Conservation (phyloP, 1,139 yeast genomes). For the Arxiozyma telluris region DNA sequence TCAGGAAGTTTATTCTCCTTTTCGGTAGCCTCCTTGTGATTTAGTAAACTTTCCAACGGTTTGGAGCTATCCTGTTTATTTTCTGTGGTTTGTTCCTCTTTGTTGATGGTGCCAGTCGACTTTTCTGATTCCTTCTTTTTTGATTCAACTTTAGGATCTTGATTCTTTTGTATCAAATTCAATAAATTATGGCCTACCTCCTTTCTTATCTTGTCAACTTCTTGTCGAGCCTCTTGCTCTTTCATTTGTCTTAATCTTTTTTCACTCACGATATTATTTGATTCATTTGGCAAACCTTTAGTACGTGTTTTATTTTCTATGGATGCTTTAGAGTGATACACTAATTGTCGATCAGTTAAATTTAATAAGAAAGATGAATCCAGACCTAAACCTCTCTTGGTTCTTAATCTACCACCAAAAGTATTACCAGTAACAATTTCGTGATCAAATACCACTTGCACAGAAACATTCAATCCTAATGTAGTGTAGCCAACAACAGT, state of each 20-base stretch:
- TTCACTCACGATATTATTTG: neutral
- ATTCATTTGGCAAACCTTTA: slow-evolving; percentile 6
- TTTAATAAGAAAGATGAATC: slow-evolving; percentile 80
- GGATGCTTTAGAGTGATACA: slow-evolving; percentile 66
- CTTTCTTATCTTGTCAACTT: slow-evolving; percentile 6
- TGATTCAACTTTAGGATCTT: neutral
- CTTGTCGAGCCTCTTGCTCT: slow-evolving; percentile 9
- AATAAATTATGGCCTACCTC: slow-evolving; percentile 10
- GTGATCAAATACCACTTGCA: slow-evolving; percentile 72
- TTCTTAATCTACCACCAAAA: slow-evolving; percentile 64
- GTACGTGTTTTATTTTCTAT: slow-evolving; percentile 25
- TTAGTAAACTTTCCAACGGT: neutral
- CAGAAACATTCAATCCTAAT: slow-evolving; percentile 43
- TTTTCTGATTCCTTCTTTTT: slow-evolving; percentile 1
- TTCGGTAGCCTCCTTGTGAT: neutral
- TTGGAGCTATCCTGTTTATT: neutral
- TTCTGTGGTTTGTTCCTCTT: neutral
- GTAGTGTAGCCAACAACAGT: slow-evolving; percentile 78
- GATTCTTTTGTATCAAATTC: slow-evolving; percentile 9
- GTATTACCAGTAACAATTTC: slow-evolving; percentile 77
- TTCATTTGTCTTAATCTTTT: slow-evolving; percentile 4
- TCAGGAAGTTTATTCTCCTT: slow-evolving; percentile 2
- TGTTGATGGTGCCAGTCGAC: neutral
- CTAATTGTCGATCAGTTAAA: slow-evolving; percentile 61
- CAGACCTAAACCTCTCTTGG: slow-evolving; percentile 76